Evolutionary conservation across 768 basidiomycete species (phyloP), one percentile per base, ranked within the genome.

Genomic region (Lactifluus subvellereus): DNA sequence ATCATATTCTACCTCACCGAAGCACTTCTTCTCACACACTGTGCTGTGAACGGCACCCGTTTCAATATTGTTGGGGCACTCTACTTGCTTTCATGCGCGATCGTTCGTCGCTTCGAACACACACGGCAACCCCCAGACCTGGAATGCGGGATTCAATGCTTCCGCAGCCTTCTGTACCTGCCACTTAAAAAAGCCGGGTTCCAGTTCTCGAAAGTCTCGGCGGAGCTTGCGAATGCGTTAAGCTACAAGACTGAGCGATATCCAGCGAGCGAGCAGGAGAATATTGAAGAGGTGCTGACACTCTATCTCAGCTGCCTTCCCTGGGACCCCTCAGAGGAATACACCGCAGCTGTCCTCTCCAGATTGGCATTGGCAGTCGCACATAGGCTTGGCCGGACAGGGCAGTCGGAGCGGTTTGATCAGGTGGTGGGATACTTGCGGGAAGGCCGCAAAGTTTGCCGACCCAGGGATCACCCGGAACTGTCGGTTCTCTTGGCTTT

Each of bases 241-340:
- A 33, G 11, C 20, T n/a, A 42, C 20, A 51, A 50, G 32, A 32
- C 27, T 9, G n/a, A 13, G 32, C 37, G 50, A 50, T 37, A 56
- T 27, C 32, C 37, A 49, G 9, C 14, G 7, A 11, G 54, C 33
- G 30, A 50, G 14, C 30, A 16, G 4, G 54, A 55, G 11, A 52
- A 47, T 40, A 47, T 62, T 20, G 55, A 57, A 9, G 49, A 57
- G n/a, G 35, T 53, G 43, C n/a, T 37, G 30, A 9, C 37, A 47
- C 51, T 62, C 32, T 53, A 58, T 53, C 50, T 57, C 13, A 16
- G 35, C 27, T 57, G 45, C 16, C 13, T 47, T 35, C 30, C 60
- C 4, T 42, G 48, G 40, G 40, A 52, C 10, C 54, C 40, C 11
- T 45, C 32, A 30, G 50, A 57, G 18, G 4, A 27, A 30, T 35